Percentiles rank a stretch among this genome's conserved stretches.
Evolutionary conservation across 208 protist genomes (phyloP).

Genomic region (Leishmania braziliensis): DNA sequence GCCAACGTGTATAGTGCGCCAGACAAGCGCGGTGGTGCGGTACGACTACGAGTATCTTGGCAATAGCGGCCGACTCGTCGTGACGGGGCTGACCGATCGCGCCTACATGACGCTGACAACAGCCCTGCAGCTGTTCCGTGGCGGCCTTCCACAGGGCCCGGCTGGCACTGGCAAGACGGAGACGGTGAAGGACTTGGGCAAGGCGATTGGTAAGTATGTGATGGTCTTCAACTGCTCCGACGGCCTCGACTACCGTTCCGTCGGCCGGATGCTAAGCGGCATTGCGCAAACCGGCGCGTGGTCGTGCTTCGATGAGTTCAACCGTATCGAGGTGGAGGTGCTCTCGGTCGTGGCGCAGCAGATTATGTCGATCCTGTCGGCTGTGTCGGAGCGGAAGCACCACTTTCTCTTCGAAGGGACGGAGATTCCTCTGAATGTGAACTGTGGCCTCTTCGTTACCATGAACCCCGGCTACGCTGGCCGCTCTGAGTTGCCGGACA

Average conservation of each 20-base stretch:
- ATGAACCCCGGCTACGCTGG: constrained; percentile 99
- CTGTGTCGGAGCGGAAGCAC: constrained; percentile 74
- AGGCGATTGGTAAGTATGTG: constrained; percentile 96
- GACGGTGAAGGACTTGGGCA: constrained; percentile 98
- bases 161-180: constrained; percentile 99
- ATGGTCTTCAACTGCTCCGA: constrained; percentile 99
- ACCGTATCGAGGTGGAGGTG: constrained; percentile 98
- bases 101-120: constrained; percentile 98
- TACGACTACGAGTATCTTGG: constrained; percentile 99
- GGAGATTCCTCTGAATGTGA: constrained; percentile 96
- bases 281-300: constrained; percentile 98
- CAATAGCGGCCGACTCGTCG: constrained; percentile 97
- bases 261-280: constrained; percentile 96
- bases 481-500: constrained; percentile 98
- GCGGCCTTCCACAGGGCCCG: constrained; percentile 95
- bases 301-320: constrained; percentile 99
- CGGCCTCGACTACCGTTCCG: constrained; percentile 96
- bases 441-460: constrained; percentile 98
- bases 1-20: constrained; percentile 86
- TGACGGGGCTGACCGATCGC: constrained; percentile 97
- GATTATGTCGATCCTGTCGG: constrained; percentile 94
- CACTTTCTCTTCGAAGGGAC: constrained; percentile 94
- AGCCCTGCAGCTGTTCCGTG: constrained; percentile 95
- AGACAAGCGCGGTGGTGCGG: constrained; percentile 91
- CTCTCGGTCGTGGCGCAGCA: constrained; percentile 98